Evolutionary conservation across 2,329 filamentous ascomycete genomes (phyloP).

Genomic region (Aureobasidium sp.): DNA sequence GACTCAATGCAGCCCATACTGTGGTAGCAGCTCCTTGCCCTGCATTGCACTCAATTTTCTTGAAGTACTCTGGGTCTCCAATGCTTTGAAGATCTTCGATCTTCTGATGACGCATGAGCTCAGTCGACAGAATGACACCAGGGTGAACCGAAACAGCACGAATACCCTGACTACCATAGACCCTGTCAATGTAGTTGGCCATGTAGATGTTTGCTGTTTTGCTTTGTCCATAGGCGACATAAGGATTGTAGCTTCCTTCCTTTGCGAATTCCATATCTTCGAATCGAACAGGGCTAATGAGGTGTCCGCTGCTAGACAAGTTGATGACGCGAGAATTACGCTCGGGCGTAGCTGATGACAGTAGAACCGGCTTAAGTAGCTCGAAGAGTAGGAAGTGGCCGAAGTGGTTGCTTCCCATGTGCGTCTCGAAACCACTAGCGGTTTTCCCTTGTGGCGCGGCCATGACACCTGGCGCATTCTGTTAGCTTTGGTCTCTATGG

Average conservation of each 20-base stretch:
- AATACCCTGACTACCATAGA: slow-evolving; percentile 38
- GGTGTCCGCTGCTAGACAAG: slow-evolving; percentile 38
- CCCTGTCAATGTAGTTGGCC: slow-evolving; percentile 46
- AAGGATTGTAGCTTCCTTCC: slow-evolving; percentile 22
- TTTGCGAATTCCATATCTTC: slow-evolving; percentile 28
- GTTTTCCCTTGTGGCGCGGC: slow-evolving; percentile 32
- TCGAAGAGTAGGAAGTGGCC: slow-evolving; percentile 49
- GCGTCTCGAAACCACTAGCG: slow-evolving; percentile 43
- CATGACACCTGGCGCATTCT: slow-evolving; percentile 31
- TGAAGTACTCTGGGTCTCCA: background rate
- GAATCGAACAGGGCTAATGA: slow-evolving; percentile 20
- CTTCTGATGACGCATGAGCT: slow-evolving; percentile 16
- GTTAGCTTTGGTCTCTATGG: background rate
- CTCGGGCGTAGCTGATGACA: slow-evolving; percentile 31
- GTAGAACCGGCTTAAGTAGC: slow-evolving; percentile 41
- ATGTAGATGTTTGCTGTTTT: slow-evolving; percentile 49
- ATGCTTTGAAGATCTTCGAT: background rate
- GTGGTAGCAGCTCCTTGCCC: too few relatives aligned
- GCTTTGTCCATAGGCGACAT: slow-evolving; percentile 39
- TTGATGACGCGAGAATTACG: slow-evolving; percentile 44
- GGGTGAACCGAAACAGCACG: slow-evolving; percentile 43
- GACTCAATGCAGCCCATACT: too few relatives aligned
- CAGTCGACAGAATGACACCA: slow-evolving; percentile 33
- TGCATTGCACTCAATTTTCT: background rate
- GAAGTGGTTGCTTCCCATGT: slow-evolving; percentile 50